Conservation (phyloP, 2,329 filamentous ascomycete genomes). For the Byssoonygena ceratinophila region DNA sequence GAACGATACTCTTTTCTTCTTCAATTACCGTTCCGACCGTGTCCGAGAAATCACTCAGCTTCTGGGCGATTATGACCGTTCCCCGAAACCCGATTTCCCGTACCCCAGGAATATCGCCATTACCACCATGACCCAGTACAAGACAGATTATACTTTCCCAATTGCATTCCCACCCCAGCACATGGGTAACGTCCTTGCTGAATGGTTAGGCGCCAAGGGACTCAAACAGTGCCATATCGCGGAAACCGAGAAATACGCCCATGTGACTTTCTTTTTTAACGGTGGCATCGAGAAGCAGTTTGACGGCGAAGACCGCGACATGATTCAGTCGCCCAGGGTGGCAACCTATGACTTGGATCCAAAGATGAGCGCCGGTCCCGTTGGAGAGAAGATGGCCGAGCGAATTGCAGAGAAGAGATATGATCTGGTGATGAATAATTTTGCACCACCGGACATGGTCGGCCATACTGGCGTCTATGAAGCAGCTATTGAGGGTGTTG, state of each 20-base stretch:
- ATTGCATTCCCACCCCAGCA: slow-evolving; percentile 87
- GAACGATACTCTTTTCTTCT: slow-evolving; percentile 93
- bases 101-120: slow-evolving; percentile 82
- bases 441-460: slow-evolving; percentile 98
- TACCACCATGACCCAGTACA: slow-evolving; percentile 98
- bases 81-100: slow-evolving; percentile 77
- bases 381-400: slow-evolving; percentile 82
- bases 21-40: slow-evolving; percentile 99
- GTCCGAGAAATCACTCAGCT: slow-evolving; percentile 94
- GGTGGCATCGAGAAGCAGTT: slow-evolving; percentile 96
- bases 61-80: slow-evolving; percentile 82
- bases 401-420: slow-evolving; percentile 74
- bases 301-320: slow-evolving; percentile 78
- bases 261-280: slow-evolving; percentile 99
- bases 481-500: slow-evolving; percentile 73
- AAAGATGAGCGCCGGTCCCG: slow-evolving; percentile 86
- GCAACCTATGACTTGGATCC: slow-evolving; percentile 91
- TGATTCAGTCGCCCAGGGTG: slow-evolving; percentile 90
- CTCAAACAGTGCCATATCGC: slow-evolving; percentile 92
- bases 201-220: slow-evolving; percentile 84
- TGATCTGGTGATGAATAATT: slow-evolving; percentile 99
- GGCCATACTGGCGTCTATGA: slow-evolving; percentile 97
- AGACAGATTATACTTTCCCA: slow-evolving; percentile 83
- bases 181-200: slow-evolving; percentile 97
- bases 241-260: slow-evolving; percentile 98